These are phyloP conservation scores for Tricholomella constricta DNA, from an alignment of 768 basidiomycete species.

Conservation along the genomic window DNA sequence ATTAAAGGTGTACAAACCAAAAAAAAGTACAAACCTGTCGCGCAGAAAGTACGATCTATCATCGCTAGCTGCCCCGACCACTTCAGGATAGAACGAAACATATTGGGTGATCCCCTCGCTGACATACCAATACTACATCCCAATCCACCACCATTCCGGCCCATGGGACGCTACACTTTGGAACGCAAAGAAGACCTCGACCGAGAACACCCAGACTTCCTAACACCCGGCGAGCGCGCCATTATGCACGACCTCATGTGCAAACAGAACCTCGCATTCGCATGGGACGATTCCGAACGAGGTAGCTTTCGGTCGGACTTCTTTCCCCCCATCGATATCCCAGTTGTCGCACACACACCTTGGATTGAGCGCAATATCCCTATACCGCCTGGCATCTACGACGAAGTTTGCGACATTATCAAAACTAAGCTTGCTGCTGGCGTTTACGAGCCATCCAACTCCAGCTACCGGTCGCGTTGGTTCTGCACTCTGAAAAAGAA, in stretches of 20 bases:
- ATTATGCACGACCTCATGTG: conserved; percentile 35
- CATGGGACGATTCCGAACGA: conserved; percentile 39
- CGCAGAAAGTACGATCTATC: conserved; percentile 17
- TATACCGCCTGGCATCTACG: conserved; percentile 27
- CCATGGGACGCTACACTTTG: conserved; percentile 22
- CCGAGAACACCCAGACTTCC: conserved; percentile 23
- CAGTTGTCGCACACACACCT: conserved; percentile 34
- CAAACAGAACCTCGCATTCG: conserved; percentile 33
- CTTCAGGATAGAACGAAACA: conserved; percentile 21
- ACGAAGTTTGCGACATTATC: conserved; percentile 22
- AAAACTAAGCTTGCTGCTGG: too few relatives aligned
- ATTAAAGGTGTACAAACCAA: background rate
- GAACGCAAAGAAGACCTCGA: conserved; percentile 20
- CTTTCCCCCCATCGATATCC: conserved; percentile 35
- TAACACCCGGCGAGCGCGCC: conserved; percentile 31
- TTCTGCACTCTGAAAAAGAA: conserved; percentile 31
- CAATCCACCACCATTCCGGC: conserved; percentile 14
- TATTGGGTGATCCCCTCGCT: conserved; percentile 19
- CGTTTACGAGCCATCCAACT: conserved; percentile 36
- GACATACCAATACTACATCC: conserved; percentile 11
- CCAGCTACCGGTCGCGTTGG: conserved; percentile 34
- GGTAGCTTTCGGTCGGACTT: conserved; percentile 35
- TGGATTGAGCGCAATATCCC: conserved; percentile 32
- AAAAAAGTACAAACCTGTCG: conserved; percentile 24
- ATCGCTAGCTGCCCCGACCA: conserved; percentile 14